Evolutionary conservation across 805 yeast genomes (phyloP).

Genomic region (Monosporozyma servazzii): DNA sequence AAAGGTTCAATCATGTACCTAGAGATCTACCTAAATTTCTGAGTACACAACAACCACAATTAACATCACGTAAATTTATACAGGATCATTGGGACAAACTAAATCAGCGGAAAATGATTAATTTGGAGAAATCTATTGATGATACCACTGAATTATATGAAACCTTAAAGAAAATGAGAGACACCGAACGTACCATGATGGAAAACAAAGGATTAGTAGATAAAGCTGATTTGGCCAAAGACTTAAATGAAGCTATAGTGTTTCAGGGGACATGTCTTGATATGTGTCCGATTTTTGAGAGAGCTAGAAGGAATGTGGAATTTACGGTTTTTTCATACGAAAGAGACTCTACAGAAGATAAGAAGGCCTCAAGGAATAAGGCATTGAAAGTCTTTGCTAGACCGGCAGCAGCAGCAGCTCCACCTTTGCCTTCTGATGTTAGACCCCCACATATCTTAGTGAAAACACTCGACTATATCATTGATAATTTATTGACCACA

Average conservation of each 20-base stretch:
- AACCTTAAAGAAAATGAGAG: constrained; percentile 63
- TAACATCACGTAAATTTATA: constrained; percentile 21
- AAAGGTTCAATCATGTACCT: constrained; percentile 9
- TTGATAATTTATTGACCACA: constrained; percentile 50
- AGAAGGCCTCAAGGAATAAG: constrained; percentile 43
- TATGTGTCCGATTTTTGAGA: constrained; percentile 93
- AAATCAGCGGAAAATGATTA: constrained; percentile 57
- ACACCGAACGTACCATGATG: constrained; percentile 67
- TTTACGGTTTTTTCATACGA: constrained; percentile 78
- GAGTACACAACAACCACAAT: constrained; percentile 31
- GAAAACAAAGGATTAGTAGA: constrained; percentile 77
- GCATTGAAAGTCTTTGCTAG: constrained; percentile 91
- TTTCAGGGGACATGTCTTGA: constrained; percentile 84
- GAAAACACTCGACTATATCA: constrained; percentile 60
- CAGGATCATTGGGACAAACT: constrained; percentile 60
- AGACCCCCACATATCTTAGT: constrained; percentile 77
- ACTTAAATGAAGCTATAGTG: constrained; percentile 76
- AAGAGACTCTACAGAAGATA: constrained; percentile 46
- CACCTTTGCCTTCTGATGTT: constrained; percentile 94
- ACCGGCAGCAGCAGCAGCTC: constrained; percentile 98
- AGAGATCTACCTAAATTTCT: constrained; percentile 32
- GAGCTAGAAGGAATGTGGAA: constrained; percentile 79
- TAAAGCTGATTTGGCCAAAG: constrained; percentile 71
- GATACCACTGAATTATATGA: constrained; percentile 71
- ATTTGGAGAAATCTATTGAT: constrained; percentile 40